Percentiles rank a stretch among this genome's conserved stretches.
These are phyloP conservation scores for Zymoseptoria ardabiliae DNA, from an alignment of 2,329 filamentous ascomycete species.

Conservation along the genomic window DNA sequence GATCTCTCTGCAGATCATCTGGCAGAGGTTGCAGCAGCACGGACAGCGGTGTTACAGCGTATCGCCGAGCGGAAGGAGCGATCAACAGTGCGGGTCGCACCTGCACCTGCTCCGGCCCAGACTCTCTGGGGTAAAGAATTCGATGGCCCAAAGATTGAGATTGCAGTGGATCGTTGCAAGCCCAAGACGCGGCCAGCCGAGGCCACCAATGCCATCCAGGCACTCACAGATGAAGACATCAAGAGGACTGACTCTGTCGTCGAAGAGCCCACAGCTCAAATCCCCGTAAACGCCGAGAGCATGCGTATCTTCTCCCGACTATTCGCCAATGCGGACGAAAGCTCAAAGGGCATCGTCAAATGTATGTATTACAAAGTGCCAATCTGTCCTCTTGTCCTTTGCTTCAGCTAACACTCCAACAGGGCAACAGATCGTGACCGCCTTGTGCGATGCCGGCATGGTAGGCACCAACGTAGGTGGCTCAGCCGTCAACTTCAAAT, in stretches of 20 bases:
- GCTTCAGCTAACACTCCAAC: no score
- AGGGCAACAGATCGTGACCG: neutral
- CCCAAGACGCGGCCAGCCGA: neutral
- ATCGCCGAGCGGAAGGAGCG: no score
- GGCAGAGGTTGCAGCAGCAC: no score
- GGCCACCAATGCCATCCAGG: neutral
- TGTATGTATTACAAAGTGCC: neutral
- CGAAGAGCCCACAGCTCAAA: neutral
- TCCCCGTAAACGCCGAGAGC: conserved; percentile 2
- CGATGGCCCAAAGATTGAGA: neutral
- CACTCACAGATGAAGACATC: neutral
- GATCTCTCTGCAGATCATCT: no score
- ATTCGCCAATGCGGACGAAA: neutral
- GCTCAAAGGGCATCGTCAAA: conserved; percentile 1
- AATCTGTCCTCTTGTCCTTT: no score
- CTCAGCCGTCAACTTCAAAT: conserved; percentile 6
- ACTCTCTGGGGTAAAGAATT: neutral
- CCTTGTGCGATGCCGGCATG: conserved; percentile 8
- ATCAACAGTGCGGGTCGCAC: no score
- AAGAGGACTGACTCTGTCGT: neutral
- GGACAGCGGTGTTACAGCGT: no score
- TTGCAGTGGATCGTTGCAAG: neutral
- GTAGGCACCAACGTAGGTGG: conserved; percentile 4
- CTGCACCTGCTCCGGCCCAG: no score
- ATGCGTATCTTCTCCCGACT: neutral